These are phyloP conservation scores for Solanum chmielewskii DNA, from an alignment of 257 asterid species.

Conservation along the genomic window DNA sequence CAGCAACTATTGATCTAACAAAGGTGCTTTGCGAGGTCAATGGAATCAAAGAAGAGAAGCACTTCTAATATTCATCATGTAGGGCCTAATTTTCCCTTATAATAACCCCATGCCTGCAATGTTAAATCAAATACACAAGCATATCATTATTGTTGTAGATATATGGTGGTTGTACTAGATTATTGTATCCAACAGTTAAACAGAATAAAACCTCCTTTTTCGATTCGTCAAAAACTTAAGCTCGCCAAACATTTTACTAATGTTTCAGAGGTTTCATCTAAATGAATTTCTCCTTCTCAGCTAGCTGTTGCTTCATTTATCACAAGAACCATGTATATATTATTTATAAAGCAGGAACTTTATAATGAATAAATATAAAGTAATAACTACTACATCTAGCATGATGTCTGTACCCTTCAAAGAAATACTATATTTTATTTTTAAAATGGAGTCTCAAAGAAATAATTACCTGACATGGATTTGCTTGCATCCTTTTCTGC, in stretches of 20 bases:
- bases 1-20: not conserved
- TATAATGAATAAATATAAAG: not conserved
- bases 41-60: not conserved
- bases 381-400: not conserved
- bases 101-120: not conserved
- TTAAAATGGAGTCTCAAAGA: not conserved
- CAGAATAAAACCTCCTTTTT: not conserved
- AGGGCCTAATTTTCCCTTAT: not conserved
- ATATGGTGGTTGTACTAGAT: not conserved
- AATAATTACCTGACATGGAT: slow-evolving; percentile 72
- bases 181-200: not conserved
- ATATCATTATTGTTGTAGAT: not conserved
- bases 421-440: not conserved
- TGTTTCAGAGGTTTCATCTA: not conserved
- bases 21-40: not conserved
- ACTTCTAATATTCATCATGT: not conserved
- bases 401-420: not conserved
- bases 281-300: not conserved
- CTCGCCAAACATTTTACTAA: not conserved
- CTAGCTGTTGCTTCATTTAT: not conserved
- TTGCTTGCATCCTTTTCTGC: slow-evolving; percentile 90
- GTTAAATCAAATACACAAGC: not conserved
- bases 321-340: not conserved
- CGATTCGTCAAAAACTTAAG: not conserved
- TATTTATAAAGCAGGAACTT: not conserved